Percentiles rank a stretch among this genome's conserved stretches.
Evolutionary conservation across 1,284 basidiomycete species (phyloP).

Genomic region (Ustilago crameri): DNA sequence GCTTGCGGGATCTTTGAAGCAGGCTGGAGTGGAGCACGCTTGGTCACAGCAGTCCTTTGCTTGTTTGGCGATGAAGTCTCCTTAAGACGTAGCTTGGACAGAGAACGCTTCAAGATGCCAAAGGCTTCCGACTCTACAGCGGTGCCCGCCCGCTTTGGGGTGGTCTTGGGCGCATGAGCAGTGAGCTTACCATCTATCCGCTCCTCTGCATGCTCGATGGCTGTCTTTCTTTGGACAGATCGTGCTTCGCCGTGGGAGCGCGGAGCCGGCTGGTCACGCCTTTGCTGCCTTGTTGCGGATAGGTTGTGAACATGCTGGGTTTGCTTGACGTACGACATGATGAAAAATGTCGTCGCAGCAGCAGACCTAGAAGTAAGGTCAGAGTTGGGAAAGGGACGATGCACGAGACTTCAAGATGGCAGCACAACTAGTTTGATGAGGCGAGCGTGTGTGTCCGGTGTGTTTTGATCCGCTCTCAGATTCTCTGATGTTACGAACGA

Average conservation of each 20-base stretch:
- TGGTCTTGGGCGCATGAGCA: neutral
- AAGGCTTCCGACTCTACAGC: conserved; percentile 2
- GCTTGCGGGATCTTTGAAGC: conserved; percentile 33
- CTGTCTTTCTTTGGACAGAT: neutral
- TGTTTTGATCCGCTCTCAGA: too few relatives aligned
- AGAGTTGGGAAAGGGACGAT: too few relatives aligned
- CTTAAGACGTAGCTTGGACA: conserved; percentile 34
- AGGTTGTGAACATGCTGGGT: conserved; percentile 13
- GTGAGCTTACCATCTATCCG: conserved; percentile 17
- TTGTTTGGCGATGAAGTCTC: conserved; percentile 20
- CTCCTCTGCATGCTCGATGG: conserved; percentile 13
- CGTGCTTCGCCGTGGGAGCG: neutral
- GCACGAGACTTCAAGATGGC: too few relatives aligned
- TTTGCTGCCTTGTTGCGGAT: neutral
- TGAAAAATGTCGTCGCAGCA: too few relatives aligned
- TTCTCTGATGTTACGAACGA: too few relatives aligned
- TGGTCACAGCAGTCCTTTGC: conserved; percentile 1
- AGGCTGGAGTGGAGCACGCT: conserved; percentile 5
- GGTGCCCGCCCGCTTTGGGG: conserved; percentile 4
- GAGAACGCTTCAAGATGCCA: conserved; percentile 29
- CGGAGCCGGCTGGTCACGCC: neutral
- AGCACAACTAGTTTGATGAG: too few relatives aligned
- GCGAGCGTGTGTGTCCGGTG: too few relatives aligned
- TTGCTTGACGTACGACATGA: conserved; percentile 43
- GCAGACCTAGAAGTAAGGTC: too few relatives aligned